Evolutionary conservation across 1,284 basidiomycete species (phyloP).

Genomic region (Marasmius fiardii): DNA sequence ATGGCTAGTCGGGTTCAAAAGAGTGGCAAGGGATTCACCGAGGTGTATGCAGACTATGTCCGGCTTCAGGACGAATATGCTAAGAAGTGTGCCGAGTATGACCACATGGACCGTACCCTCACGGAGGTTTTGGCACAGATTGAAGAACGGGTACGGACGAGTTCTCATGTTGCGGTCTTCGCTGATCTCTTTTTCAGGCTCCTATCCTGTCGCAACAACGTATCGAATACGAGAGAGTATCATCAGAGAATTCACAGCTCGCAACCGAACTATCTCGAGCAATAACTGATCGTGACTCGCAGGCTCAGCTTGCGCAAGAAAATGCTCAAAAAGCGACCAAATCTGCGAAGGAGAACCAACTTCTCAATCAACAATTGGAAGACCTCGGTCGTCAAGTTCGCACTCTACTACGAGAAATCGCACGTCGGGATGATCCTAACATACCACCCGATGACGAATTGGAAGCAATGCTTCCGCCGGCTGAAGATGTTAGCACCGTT

Average conservation of each 20-base stretch:
- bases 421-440: conserved; percentile 77
- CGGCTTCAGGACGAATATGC: conserved; percentile 80
- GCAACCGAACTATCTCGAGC: conserved; percentile 75
- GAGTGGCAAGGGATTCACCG: conserved; percentile 83
- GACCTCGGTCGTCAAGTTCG: conserved; percentile 90
- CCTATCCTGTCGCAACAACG: conserved; percentile 87
- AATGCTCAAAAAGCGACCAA: conserved; percentile 61
- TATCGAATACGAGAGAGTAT: conserved; percentile 77
- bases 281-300: conserved; percentile 63
- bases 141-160: conserved; percentile 73
- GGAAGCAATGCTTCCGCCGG: conserved; percentile 37
- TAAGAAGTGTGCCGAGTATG: conserved; percentile 75
- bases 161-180: neutral
- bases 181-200: conserved; percentile 49
- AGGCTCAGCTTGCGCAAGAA: conserved; percentile 47
- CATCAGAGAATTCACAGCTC: conserved; percentile 76
- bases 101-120: conserved; percentile 77
- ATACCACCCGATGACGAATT: conserved; percentile 74
- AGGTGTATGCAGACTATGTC: conserved; percentile 87
- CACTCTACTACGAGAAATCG: conserved; percentile 74
- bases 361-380: conserved; percentile 75
- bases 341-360: conserved; percentile 63
- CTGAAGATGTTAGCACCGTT: conserved; percentile 68
- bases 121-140: conserved; percentile 78
- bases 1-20: conserved; percentile 78